Percentiles rank a stretch among this genome's conserved stretches.
Evolutionary conservation across 1,284 basidiomycete species (phyloP).

Genomic region (Chalciporus sp.): DNA sequence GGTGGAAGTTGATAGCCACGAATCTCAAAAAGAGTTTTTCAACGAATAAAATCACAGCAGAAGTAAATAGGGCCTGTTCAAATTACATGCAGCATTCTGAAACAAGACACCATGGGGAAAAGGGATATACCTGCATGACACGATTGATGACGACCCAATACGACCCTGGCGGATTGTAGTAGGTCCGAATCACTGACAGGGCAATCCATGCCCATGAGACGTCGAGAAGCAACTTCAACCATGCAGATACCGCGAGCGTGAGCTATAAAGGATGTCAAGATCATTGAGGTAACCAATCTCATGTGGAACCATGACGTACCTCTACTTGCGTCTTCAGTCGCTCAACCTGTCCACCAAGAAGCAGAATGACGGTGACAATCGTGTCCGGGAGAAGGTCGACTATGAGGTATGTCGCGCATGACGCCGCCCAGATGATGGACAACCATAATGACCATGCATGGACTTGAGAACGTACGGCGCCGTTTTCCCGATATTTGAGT

Average conservation of each 20-base stretch:
- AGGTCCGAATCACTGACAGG: slow-evolving; percentile 58
- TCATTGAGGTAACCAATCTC: background rate
- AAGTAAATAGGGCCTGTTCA: slow-evolving; percentile 63
- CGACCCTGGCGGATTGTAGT: slow-evolving; percentile 58
- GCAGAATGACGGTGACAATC: slow-evolving; percentile 52
- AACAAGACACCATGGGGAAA: background rate
- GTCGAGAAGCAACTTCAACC: slow-evolving; percentile 69
- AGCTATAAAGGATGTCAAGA: slow-evolving; percentile 43
- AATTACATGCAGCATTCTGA: slow-evolving; percentile 2
- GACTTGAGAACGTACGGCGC: slow-evolving; percentile 53
- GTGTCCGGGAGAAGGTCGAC: slow-evolving; percentile 66
- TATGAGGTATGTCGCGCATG: slow-evolving; percentile 59
- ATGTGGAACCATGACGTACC: slow-evolving; percentile 38
- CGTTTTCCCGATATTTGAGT: slow-evolving; percentile 53
- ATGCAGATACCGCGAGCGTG: slow-evolving; percentile 66
- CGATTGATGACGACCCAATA: slow-evolving; percentile 74
- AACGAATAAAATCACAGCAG: slow-evolving; percentile 60
- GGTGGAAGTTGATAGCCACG: slow-evolving; percentile 78
- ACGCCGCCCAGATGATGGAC: slow-evolving; percentile 67
- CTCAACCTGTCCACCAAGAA: slow-evolving; percentile 65
- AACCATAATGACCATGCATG: slow-evolving; percentile 76
- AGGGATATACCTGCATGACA: slow-evolving; percentile 59
- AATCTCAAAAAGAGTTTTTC: slow-evolving; percentile 76
- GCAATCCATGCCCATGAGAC: slow-evolving; percentile 73
- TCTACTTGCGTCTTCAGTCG: slow-evolving; percentile 65